phyloP scores from a whole-genome alignment of 2,329 filamentous ascomycete genomes.

The Verticillium dahliae region DNA sequence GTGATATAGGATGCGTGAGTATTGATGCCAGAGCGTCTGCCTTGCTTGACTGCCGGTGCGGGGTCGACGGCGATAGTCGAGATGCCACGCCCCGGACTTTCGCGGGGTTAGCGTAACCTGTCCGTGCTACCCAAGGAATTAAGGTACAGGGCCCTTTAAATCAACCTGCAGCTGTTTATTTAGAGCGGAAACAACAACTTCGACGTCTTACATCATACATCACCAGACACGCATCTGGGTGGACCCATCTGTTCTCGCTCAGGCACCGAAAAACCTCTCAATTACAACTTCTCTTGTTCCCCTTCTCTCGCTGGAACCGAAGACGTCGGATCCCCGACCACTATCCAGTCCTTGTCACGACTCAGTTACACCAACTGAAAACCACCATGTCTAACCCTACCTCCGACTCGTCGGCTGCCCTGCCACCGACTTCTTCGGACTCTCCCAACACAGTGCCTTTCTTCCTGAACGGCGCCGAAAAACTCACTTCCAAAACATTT shows the following conservation, averaged over 20 bases:
- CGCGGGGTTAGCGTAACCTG: no score
- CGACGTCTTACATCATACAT: background rate
- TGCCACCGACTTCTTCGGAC: background rate
- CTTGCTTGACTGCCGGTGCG: no score
- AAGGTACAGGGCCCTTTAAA: no score
- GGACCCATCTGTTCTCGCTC: background rate
- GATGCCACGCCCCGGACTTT: no score
- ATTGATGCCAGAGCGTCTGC: no score
- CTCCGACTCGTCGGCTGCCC: background rate
- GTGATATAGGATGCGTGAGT: no score
- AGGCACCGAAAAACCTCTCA: background rate
- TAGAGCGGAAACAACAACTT: background rate
- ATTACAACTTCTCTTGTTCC: background rate
- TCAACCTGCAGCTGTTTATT: no score
- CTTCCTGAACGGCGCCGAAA: slow-evolving; percentile 37
- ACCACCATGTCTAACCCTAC: background rate
- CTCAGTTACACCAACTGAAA: background rate
- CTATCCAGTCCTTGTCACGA: background rate
- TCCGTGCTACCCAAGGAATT: no score
- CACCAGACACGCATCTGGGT: background rate
- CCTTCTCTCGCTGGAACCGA: background rate
- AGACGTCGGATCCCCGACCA: background rate
- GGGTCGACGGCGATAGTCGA: no score
- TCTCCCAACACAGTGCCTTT: slow-evolving; percentile 25
- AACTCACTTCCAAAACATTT: slow-evolving; percentile 40